Evolutionary conservation across 2,329 filamentous ascomycete species (phyloP).

Genomic region (Diplodia mutila): DNA sequence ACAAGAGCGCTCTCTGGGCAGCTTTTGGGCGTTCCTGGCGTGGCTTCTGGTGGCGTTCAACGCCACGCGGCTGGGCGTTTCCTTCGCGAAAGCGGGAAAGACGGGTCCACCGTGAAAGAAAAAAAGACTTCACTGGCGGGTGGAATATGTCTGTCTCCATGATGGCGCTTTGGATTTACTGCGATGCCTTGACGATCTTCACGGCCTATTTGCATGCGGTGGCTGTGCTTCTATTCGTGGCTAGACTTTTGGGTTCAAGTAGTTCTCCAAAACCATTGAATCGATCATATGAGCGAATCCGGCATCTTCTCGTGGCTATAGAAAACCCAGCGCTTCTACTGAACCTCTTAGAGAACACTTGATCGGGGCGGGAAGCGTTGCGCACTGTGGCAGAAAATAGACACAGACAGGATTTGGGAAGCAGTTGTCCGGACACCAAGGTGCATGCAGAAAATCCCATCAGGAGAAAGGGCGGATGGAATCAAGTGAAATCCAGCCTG

Average conservation of each 20-base stretch:
- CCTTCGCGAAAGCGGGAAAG: not conserved
- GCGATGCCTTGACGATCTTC: not conserved
- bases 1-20: not conserved
- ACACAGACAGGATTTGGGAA: not conserved
- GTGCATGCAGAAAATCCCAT: too few relatives aligned
- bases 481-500: not conserved
- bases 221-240: not conserved
- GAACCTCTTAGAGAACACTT: too few relatives aligned
- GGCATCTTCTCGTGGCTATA: too few relatives aligned
- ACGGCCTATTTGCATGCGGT: not conserved
- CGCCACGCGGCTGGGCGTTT: constrained; percentile 17
- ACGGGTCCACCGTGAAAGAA: too few relatives aligned
- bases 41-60: not conserved
- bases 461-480: not conserved
- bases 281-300: not conserved
- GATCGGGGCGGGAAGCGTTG: not conserved
- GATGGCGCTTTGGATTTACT: not conserved
- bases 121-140: not conserved
- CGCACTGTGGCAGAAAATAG: not conserved
- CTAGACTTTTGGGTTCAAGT: not conserved
- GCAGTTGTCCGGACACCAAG: not conserved
- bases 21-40: not conserved
- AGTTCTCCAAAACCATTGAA: not conserved
- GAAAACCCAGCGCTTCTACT: too few relatives aligned
- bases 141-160: not conserved